phyloP scores from a whole-genome alignment of 1,284 basidiomycete genomes.

The Malassezia restricta region DNA sequence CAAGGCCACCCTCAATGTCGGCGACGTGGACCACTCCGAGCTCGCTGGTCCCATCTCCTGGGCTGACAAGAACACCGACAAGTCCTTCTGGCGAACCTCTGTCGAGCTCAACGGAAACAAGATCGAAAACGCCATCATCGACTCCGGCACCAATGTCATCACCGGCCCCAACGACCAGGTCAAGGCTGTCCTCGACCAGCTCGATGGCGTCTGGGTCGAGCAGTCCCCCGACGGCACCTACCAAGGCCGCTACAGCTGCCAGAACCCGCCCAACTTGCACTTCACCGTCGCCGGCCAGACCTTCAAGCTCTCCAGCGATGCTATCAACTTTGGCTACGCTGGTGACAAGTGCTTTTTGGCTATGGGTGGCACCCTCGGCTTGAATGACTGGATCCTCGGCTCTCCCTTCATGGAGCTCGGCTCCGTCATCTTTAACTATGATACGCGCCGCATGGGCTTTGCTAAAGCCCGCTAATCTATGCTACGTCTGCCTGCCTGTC shows the following conservation, averaged over 20 bases:
- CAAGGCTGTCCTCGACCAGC: conserved; percentile 48
- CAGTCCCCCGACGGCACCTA: conserved; percentile 24
- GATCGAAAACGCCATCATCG: conserved; percentile 49
- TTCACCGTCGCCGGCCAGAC: conserved; percentile 43
- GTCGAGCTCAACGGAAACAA: conserved; percentile 29
- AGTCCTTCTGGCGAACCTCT: conserved; percentile 41
- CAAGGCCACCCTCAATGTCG: conserved; percentile 55
- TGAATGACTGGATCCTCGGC: conserved; percentile 47
- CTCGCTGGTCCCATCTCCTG: conserved; percentile 46
- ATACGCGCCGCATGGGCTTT: conserved; percentile 47
- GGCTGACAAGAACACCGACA: conserved; percentile 38
- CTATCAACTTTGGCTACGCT: conserved; percentile 27
- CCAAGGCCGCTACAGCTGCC: conserved; percentile 42
- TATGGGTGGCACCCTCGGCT: conserved; percentile 33
- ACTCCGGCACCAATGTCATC: conserved; percentile 51
- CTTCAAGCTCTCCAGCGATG: conserved; percentile 20
- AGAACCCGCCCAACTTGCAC: conserved; percentile 29
- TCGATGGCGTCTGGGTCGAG: conserved; percentile 48
- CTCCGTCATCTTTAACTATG: conserved; percentile 47
- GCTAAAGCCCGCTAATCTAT: conserved; percentile 17
- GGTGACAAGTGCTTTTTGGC: conserved; percentile 30
- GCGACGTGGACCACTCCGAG: conserved; percentile 41
- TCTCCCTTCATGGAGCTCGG: conserved; percentile 40
- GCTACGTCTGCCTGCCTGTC: background rate
- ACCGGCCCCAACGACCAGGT: conserved; percentile 47